Evolutionary conservation across 2,329 filamentous ascomycete species (phyloP), one percentile per base, ranked within the genome.

Genomic region (Aspergillus ochraceoroseus): DNA sequence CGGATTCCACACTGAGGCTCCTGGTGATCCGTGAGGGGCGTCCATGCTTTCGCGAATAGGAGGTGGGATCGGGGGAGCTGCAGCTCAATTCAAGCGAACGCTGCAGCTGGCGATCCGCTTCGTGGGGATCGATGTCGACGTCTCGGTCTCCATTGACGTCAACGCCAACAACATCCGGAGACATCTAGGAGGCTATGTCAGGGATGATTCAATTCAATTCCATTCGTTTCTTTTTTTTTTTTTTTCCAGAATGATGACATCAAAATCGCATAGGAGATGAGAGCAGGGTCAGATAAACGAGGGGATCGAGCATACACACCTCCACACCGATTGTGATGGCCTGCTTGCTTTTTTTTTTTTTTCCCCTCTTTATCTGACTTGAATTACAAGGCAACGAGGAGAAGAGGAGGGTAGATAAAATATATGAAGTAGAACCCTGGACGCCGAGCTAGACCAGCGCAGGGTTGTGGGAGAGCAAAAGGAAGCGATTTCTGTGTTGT

Each of bases 11-110:
- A 15, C 44, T 47, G 5, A 37, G 30, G 27, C 49, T 44, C 14
- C 52, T 51, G 32, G 49, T 48, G 25, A 44, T 52, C 39, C 54
- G 54, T 5, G 20, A 9, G 9, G 9, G 20, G 20, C 9, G 20
- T 23, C 52, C 41, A 39, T 62, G 56, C 36, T 64, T 65, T 44
- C 57, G 60, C 11, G 14, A n/a, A 4, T 18, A 22, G 15, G 58
- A 56, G 32, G 33, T 34, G 46, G n/a, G 38, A 17, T 46, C 38
- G 43, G 30, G 40, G 34, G 36, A 32, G 17, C 38, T 26, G 17
- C 47, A 46, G 18, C 44, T 45, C 23, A 51, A 46, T 32, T 52
- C 47, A 13, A 57, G 44, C 7, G 46, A 35, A 26, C 48, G 49
- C 32, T 57, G 52, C n/a, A 59, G 41, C 30, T 57, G 48, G 35